Evolutionary conservation across 805 yeast genomes (phyloP).

Genomic region (Saitoella complicata): DNA sequence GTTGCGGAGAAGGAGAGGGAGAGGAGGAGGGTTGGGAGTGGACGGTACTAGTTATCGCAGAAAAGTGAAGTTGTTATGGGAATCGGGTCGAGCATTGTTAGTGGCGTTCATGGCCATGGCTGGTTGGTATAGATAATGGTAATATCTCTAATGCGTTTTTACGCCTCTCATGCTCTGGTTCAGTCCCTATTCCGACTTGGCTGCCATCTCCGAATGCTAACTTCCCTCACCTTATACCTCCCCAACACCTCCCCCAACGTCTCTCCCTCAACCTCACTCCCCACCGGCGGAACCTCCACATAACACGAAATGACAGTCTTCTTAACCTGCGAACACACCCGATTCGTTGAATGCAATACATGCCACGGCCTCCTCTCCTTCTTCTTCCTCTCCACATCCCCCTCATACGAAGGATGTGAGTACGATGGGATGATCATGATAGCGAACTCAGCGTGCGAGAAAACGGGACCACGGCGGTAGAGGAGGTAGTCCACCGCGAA

Average conservation of each 20-base stretch:
- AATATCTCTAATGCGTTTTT: no score
- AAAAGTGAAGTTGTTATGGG: no score
- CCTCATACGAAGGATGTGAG: not conserved
- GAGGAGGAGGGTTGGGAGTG: no score
- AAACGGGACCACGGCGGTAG: conserved; percentile 87
- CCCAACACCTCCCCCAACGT: conserved; percentile 24
- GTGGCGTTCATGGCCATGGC: no score
- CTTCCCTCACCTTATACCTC: conserved; percentile 41
- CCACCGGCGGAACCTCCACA: conserved; percentile 35
- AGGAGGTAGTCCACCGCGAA: conserved; percentile 77
- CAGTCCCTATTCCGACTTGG: conserved; percentile 72
- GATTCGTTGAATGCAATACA: conserved; percentile 51
- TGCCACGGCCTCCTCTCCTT: conserved; percentile 27
- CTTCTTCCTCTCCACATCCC: conserved; percentile 14
- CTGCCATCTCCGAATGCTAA: conserved; percentile 66
- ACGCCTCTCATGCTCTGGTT: no score
- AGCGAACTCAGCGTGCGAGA: conserved; percentile 83
- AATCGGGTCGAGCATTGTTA: no score
- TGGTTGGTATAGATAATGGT: no score
- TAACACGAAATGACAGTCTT: conserved; percentile 57
- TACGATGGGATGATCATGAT: conserved; percentile 33
- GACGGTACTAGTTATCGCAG: no score
- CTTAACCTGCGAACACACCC: conserved; percentile 78
- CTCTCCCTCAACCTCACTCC: conserved; percentile 16
- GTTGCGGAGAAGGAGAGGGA: no score